phyloP scores from a whole-genome alignment of 352 stramenopile genomes.

The Pseudoperonospora humuli region DNA sequence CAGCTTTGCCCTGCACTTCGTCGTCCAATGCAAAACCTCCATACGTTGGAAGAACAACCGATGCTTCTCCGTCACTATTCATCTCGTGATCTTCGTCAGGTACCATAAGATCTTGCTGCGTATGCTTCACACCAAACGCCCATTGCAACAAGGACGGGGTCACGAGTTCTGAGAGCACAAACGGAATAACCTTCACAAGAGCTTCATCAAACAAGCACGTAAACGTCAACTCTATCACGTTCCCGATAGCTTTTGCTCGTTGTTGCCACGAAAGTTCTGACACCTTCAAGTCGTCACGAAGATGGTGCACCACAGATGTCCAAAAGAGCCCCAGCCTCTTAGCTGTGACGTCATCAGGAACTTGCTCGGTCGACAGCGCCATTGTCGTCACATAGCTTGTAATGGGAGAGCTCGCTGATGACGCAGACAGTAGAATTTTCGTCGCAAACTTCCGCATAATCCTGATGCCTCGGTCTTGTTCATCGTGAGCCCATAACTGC shows the following conservation, averaged over 20 bases:
- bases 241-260: slow-evolving; percentile 26
- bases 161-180: slow-evolving; percentile 22
- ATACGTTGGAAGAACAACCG: slow-evolving; percentile 7
- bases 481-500: slow-evolving; percentile 2
- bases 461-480: neutral
- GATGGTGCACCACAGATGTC: slow-evolving; percentile 5
- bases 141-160: slow-evolving; percentile 27
- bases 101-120: slow-evolving; percentile 8
- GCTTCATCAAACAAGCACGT: slow-evolving; percentile 18
- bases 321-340: slow-evolving; percentile 7
- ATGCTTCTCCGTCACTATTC: slow-evolving; percentile 15
- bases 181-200: slow-evolving; percentile 15
- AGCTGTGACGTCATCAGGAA: neutral
- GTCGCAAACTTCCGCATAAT: slow-evolving; percentile 19
- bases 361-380: neutral
- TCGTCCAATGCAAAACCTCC: slow-evolving; percentile 9
- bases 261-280: slow-evolving; percentile 22
- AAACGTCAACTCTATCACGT: slow-evolving; percentile 28
- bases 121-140: slow-evolving; percentile 29
- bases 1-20: slow-evolving; percentile 5
- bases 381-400: slow-evolving; percentile 9
- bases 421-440: slow-evolving; percentile 24
- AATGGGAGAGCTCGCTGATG: slow-evolving; percentile 16
- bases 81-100: slow-evolving; percentile 23
- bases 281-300: neutral